Evolutionary conservation across 768 basidiomycete species (phyloP), one percentile per base, ranked within the genome.

Genomic region (Trametopsis cervina): DNA sequence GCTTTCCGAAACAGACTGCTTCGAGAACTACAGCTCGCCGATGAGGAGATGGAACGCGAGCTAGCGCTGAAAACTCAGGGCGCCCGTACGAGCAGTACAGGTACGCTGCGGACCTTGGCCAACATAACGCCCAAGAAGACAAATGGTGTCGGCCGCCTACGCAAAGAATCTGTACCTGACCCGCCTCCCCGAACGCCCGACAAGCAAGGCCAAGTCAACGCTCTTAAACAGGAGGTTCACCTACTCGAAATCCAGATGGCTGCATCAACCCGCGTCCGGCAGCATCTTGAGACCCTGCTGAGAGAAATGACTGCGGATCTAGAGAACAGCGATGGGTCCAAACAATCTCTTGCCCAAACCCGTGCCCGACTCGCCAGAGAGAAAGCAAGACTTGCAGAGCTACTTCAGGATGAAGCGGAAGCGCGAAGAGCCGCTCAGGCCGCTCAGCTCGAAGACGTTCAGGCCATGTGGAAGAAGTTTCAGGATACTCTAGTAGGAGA

Each of bases 391-490:
- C 65, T 85, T 1, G 62, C 70, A 2, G 76, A 80, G 49, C 61
- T 85, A 29, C 65, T 85, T 10, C 69, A 77, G 46, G 80, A 84
- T 35, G 83, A 85, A 54, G 73, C 76, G 1, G 73, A 82, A 45
- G 80, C 83, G 13, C 79, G 81, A 44, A 71, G 71, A 33, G 69
- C 75, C 41, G 74, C 81, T 0, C 77, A 83, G 49, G 71, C 77
- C n/a, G 73, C 80, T 18, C 81, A 83, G 54, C 68, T 78, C 12
- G 77, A 78, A 54, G 78, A 80, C 21, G 70, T 82, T 21, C 78
- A 83, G 52, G 75, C 73, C 0, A 76, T 84, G 69, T 84, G 81
- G 81, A 65, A 69, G 33, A 82, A 81, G 52, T 80, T 83, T 68
- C 76, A 79, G 63, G 72, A 69, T 51, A 73, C 74, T 0, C 80